A percentile compares a stretch with the other conserved stretches of the same genome.
phyloP scores from a whole-genome alignment of 2,329 filamentous ascomycete genomes.

The Byssochlamys sp. region DNA sequence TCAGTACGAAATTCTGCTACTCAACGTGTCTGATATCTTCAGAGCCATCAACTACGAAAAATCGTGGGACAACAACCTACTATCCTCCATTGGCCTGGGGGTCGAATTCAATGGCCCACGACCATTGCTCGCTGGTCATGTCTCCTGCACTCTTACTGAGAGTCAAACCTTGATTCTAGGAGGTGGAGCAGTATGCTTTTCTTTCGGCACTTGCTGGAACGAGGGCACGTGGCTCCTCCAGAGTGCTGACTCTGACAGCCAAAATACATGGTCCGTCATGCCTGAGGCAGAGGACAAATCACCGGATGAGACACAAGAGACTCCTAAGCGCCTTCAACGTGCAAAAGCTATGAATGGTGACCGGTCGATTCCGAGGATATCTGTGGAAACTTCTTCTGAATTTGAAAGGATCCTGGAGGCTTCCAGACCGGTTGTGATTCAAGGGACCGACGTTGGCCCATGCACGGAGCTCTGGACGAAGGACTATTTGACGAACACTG shows the following conservation, averaged over 20 bases:
- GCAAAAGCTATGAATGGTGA: constrained; percentile 4
- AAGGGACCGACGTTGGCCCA: constrained; percentile 55
- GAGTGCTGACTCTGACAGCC: constrained; percentile 13
- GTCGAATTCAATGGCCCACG: constrained; percentile 31
- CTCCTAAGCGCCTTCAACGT: constrained; percentile 10
- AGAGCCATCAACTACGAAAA: constrained; percentile 11
- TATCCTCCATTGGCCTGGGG: constrained; percentile 20
- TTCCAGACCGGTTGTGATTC: constrained; percentile 56
- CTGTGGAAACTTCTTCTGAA: constrained; percentile 43
- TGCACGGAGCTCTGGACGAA: constrained; percentile 61
- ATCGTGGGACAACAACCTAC: constrained; percentile 13
- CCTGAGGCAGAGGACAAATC: constrained; percentile 9
- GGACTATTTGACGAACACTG: constrained; percentile 54
- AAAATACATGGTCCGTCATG: constrained; percentile 25
- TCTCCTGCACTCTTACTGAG: constrained; percentile 40
- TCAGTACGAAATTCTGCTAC: constrained; percentile 46
- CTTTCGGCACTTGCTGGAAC: constrained; percentile 82
- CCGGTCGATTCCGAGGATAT: constrained; percentile 42
- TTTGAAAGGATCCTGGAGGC: constrained; percentile 52
- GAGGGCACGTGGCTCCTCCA: constrained; percentile 46
- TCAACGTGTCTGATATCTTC: constrained; percentile 17
- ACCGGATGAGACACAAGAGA: constrained; percentile 1
- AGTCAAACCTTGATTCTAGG: constrained; percentile 56
- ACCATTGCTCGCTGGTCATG: constrained; percentile 64
- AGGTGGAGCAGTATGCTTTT: constrained; percentile 80